Evolutionary conservation across 805 yeast species (phyloP), one percentile per base, ranked within the genome.

Genomic region (Candida chauliodis): DNA sequence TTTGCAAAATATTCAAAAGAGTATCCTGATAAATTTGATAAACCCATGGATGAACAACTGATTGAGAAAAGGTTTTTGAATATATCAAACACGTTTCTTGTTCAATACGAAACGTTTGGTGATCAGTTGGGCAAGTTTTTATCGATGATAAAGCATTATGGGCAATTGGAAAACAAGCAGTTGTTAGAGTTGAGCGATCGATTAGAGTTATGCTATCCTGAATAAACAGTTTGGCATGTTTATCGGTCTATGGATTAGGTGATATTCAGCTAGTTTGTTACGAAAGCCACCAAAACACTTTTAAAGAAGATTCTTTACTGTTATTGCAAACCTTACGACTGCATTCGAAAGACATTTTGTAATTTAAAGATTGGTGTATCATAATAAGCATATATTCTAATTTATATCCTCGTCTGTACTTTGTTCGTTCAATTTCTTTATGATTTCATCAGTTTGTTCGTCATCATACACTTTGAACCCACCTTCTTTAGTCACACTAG

Each of bases 381-480:
- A 36, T 20, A 16, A 20, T 20, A 13, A 30, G 34, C 35, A 15
- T 26, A 15, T 28, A 17, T 40, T 34, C 33, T 31, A 36, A 13
- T 15, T 42, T 37, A 46, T 38, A 36, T 50, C 59, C 32, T 55
- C 62, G 17, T 77, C 79, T 20, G 73, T 63, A 48, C 74, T 81
- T 55, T 79, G 83, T 54, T 80, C 88, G 52, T 84, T 85, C 58
- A 93, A 73, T 44, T 70, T 75, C 50, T 78, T 80, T 47, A 93
- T 91, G 38, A 89, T 84, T 41, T 75, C 83, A 27, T 85, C 86
- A 51, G 95, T 86, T 59, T 83, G 84, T 30, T 77, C 85, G 51
- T 89, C 95, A 29, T 73, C 71, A 63, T 93, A 93, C 40, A 91
- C 81, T 59, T 81, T 76, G 66, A 89, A 93, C 0, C 98, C 98